A percentile compares a stretch with the other conserved stretches of the same genome.
phyloP scores from a whole-genome alignment of 257 asterid genomes.

The Linderniella brevidens region DNA sequence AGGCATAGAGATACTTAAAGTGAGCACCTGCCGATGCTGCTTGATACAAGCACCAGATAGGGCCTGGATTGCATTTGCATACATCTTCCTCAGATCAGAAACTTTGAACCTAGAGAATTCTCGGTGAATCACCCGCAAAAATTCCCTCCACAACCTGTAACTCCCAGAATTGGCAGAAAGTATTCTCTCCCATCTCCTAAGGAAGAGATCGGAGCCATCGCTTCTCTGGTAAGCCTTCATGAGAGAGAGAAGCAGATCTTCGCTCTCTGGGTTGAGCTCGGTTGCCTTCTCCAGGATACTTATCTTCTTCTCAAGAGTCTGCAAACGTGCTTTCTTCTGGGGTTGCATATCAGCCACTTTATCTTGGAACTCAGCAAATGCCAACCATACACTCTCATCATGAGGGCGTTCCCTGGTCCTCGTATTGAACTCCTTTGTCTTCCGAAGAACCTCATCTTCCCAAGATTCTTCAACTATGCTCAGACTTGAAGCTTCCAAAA shows the following conservation, averaged over 20 bases:
- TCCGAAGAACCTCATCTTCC: constrained; percentile 77
- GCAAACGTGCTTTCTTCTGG: constrained; percentile 83
- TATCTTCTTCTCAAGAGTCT: constrained; percentile 85
- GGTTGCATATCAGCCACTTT: constrained; percentile 79
- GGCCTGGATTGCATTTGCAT: constrained; percentile 82
- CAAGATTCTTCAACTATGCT: constrained; percentile 65
- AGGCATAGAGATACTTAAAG: constrained; percentile 18
- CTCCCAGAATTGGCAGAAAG: constrained; percentile 64
- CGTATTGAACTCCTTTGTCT: constrained; percentile 75
- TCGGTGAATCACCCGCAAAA: constrained; percentile 62
- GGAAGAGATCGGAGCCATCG: constrained; percentile 55
- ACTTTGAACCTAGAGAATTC: constrained; percentile 94
- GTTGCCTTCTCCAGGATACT: constrained; percentile 95
- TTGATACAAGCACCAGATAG: constrained; percentile 69
- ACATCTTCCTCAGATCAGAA: constrained; percentile 83
- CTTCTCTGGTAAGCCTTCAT: constrained; percentile 71
- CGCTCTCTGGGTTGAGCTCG: constrained; percentile 77
- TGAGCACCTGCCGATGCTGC: constrained; percentile 99
- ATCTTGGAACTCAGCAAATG: constrained; percentile 83
- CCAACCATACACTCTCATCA: constrained; percentile 65
- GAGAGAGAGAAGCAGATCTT: constrained; percentile 69
- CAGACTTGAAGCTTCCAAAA: constrained; percentile 16
- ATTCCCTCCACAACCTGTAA: constrained; percentile 80
- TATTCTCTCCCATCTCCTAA: constrained; percentile 83
- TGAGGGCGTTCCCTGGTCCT: constrained; percentile 84